phyloP scores from a whole-genome alignment of 257 asterid species.

The Linaria vulgaris region DNA sequence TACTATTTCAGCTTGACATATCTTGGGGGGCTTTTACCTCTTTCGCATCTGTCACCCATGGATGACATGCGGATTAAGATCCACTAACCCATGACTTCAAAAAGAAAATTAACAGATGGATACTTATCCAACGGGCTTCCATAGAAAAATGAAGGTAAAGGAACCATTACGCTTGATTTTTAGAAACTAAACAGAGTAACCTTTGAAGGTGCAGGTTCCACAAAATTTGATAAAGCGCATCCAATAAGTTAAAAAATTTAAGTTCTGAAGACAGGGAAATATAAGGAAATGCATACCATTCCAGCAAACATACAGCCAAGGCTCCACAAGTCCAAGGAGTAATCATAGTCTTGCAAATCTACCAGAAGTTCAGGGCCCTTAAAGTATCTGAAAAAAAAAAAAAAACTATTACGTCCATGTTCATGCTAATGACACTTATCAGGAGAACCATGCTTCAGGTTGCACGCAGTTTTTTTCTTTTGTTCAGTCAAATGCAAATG shows the following conservation, averaged over 20 bases:
- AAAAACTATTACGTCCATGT: neutral
- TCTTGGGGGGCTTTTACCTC: neutral
- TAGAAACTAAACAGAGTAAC: neutral
- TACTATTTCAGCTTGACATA: constrained; percentile 9
- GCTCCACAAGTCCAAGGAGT: constrained; percentile 94
- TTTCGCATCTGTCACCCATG: constrained; percentile 11
- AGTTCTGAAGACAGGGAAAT: neutral
- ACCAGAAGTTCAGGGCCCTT: constrained; percentile 95
- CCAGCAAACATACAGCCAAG: constrained; percentile 94
- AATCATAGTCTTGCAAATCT: constrained; percentile 97
- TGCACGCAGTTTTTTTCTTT: no score
- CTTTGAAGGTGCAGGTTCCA: neutral
- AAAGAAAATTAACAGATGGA: constrained; percentile 9
- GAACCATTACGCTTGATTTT: constrained; percentile 1
- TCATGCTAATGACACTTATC: neutral
- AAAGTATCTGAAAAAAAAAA: constrained; percentile 40
- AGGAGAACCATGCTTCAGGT: no score
- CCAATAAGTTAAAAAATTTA: no score
- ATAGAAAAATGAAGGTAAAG: neutral
- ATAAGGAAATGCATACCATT: constrained; percentile 52
- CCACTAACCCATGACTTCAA: constrained; percentile 20
- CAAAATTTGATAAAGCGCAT: neutral
- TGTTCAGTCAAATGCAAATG: no score
- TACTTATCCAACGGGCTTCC: neutral
- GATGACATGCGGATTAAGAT: constrained; percentile 26